These are phyloP conservation scores for Trametes cingulata DNA, from an alignment of 768 basidiomycete species.

Conservation along the genomic window DNA sequence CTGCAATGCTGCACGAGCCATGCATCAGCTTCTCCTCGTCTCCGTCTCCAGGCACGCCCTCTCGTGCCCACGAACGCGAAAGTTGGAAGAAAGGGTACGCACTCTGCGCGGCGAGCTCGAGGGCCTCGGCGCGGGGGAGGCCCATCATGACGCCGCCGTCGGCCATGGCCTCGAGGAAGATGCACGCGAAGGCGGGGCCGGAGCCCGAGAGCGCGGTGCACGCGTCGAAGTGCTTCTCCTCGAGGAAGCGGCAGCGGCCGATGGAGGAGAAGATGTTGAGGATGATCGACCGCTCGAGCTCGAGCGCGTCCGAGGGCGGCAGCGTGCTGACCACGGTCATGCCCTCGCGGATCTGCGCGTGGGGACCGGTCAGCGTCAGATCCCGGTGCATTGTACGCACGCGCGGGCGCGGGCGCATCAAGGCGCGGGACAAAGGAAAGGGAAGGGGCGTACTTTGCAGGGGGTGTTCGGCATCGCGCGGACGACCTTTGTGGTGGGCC, in stretches of 20 bases:
- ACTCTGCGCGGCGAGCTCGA: conserved; percentile 97
- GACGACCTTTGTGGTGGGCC: conserved; percentile 77
- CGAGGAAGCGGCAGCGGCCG: conserved; percentile 92
- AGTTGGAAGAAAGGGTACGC: conserved; percentile 33
- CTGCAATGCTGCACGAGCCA: conserved; percentile 72
- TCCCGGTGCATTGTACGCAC: background rate
- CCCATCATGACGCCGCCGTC: conserved; percentile 99
- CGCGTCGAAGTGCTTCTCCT: conserved; percentile 98
- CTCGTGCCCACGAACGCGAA: too few species aligned
- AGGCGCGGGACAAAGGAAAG: background rate
- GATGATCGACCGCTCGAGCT: conserved; percentile 70
- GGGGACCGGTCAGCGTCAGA: background rate
- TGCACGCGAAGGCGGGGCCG: conserved; percentile 95
- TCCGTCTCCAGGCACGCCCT: background rate
- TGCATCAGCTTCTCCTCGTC: background rate
- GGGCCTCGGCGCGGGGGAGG: conserved; percentile 86
- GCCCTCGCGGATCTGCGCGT: conserved; percentile 88
- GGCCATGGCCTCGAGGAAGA: conserved; percentile 97
- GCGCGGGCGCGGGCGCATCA: background rate
- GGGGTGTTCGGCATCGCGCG: conserved; percentile 99
- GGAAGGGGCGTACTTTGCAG: conserved; percentile 64
- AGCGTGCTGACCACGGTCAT: conserved; percentile 93
- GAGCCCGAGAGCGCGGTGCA: conserved; percentile 96
- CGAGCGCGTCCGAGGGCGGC: conserved; percentile 49
- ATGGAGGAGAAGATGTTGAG: conserved; percentile 96